Evolutionary conservation across 2,329 filamentous ascomycete genomes (phyloP).

Genomic region (Trichoderma sp.): DNA sequence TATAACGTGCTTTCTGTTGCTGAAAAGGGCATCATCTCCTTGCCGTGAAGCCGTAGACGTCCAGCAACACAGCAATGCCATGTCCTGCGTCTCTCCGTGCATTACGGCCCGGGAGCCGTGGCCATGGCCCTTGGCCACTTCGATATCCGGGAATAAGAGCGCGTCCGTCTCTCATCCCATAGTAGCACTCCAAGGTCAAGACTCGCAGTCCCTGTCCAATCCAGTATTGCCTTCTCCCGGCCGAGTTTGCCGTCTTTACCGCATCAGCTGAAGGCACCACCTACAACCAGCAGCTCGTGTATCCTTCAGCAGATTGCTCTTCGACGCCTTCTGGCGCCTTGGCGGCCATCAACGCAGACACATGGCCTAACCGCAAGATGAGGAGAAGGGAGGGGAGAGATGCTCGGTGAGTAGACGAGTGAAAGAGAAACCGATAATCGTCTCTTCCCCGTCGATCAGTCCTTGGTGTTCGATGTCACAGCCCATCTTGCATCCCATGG

Average conservation of each 20-base stretch:
- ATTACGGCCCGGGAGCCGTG: too few species aligned
- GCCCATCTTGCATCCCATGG: not conserved
- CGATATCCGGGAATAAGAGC: conserved; percentile 1
- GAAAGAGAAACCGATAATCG: not conserved
- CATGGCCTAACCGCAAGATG: too few species aligned
- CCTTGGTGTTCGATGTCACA: not conserved
- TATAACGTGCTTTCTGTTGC: too few species aligned
- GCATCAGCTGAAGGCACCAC: conserved; percentile 1
- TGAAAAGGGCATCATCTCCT: too few species aligned
- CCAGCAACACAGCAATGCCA: too few species aligned
- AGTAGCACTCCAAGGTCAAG: not conserved
- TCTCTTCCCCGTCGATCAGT: not conserved
- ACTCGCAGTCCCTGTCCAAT: not conserved
- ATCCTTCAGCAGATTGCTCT: conserved; percentile 4
- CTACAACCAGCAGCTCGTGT: not conserved
- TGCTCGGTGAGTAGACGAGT: too few species aligned
- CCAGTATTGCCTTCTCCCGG: conserved; percentile 1
- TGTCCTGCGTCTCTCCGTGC: too few species aligned
- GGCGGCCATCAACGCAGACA: not conserved
- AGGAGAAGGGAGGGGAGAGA: not conserved
- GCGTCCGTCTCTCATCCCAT: too few species aligned
- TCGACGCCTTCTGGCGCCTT: conserved; percentile 8
- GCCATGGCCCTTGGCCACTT: not conserved
- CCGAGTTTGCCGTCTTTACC: conserved; percentile 16
- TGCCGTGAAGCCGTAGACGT: too few species aligned